A percentile compares a stretch with the other conserved stretches of the same genome.
Conservation (phyloP, 2,329 filamentous ascomycete genomes). For the Cladosporium austrohemisphaericum region DNA sequence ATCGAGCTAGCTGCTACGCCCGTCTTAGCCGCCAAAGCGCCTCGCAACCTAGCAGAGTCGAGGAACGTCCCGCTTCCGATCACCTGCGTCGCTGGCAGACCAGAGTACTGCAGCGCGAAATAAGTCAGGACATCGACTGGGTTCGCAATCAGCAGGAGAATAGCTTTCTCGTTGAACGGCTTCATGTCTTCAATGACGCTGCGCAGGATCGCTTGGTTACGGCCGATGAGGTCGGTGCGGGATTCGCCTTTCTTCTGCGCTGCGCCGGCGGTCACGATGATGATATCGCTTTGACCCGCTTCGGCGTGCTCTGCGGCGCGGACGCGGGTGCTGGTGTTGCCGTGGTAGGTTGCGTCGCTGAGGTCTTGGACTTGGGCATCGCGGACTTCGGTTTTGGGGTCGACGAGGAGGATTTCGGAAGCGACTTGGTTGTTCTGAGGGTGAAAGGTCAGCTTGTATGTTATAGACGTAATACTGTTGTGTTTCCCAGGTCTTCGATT, state of each 20-base stretch:
- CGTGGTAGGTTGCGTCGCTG: conserved; percentile 48
- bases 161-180: conserved; percentile 46
- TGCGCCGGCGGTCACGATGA: conserved; percentile 54
- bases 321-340: conserved; percentile 42
- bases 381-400: conserved; percentile 45
- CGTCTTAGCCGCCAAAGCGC: conserved; percentile 40
- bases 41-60: conserved; percentile 49
- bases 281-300: conserved; percentile 52
- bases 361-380: conserved; percentile 53
- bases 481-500: too few relatives aligned
- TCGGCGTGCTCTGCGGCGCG: conserved; percentile 46
- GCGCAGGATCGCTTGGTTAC: conserved; percentile 48
- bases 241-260: conserved; percentile 48
- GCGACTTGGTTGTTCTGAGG: conserved; percentile 44
- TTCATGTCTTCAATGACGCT: conserved; percentile 48
- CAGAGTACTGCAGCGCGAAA: conserved; percentile 46
- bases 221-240: conserved; percentile 44
- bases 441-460: too few relatives aligned
- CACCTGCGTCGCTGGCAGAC: conserved; percentile 48
- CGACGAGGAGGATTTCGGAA: conserved; percentile 52
- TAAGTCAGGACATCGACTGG: conserved; percentile 55
- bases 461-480: too few relatives aligned
- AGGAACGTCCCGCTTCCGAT: conserved; percentile 53
- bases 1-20: conserved; percentile 39
- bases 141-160: conserved; percentile 53